phyloP scores from a whole-genome alignment of 179 eudicot genomes.

The Beta corolliflora region DNA sequence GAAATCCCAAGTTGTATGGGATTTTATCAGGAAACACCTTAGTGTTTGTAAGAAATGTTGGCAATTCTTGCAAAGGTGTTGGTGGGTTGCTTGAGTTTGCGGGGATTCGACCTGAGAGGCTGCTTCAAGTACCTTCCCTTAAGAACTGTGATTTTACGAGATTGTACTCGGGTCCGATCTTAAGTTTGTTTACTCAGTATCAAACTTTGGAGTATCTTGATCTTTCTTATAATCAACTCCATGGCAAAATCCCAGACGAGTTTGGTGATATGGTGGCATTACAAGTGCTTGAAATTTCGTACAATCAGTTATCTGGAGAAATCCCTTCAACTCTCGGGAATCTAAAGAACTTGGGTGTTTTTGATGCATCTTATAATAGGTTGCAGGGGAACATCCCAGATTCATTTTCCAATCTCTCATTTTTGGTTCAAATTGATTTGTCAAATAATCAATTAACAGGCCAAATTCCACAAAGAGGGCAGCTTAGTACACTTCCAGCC shows the following conservation, averaged over 20 bases:
- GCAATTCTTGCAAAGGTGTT: conserved; percentile 90
- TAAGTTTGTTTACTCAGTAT: conserved; percentile 82
- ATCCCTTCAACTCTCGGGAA: conserved; percentile 84
- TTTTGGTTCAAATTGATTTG: conserved; percentile 91
- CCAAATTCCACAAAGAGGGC: conserved; percentile 82
- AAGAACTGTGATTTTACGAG: conserved; percentile 86
- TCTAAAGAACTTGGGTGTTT: conserved; percentile 85
- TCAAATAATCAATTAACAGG: conserved; percentile 89
- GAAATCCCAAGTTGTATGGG: conserved; percentile 66
- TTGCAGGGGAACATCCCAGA: conserved; percentile 91
- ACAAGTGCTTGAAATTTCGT: conserved; percentile 88
- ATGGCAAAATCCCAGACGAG: conserved; percentile 82
- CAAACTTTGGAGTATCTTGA: conserved; percentile 95
- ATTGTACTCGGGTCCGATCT: conserved; percentile 80
- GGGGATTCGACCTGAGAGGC: conserved; percentile 94
- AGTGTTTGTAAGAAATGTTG: conserved; percentile 85
- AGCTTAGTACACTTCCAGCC: conserved; percentile 94
- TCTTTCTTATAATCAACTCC: conserved; percentile 83
- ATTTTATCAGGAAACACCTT: conserved; percentile 82
- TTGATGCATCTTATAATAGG: conserved; percentile 87
- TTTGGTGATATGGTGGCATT: conserved; percentile 96
- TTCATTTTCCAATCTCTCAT: conserved; percentile 82
- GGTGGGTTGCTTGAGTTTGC: conserved; percentile 96
- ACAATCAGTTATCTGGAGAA: conserved; percentile 83
- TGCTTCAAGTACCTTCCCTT: conserved; percentile 68